Evolutionary conservation across 1,284 basidiomycete species (phyloP).

Genomic region (Exsudoporus floridanus): DNA sequence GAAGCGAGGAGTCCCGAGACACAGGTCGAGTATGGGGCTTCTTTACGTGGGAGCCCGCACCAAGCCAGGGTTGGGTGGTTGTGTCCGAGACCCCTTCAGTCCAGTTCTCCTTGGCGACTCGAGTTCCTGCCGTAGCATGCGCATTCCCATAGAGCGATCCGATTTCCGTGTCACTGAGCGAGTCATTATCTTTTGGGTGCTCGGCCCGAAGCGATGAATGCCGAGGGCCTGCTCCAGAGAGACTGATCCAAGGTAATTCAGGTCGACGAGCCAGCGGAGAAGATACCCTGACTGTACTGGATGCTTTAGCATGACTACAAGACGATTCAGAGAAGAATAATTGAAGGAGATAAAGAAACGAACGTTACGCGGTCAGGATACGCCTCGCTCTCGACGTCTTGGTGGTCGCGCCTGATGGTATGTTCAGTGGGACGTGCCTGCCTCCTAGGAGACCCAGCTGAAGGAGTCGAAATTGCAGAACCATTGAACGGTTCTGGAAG

Average conservation of each 20-base stretch:
- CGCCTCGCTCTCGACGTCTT: slow-evolving; percentile 2
- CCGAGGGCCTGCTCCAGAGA: neutral
- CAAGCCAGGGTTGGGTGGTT: neutral
- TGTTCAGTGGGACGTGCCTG: neutral
- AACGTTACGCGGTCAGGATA: slow-evolving; percentile 7
- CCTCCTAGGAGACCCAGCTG: neutral
- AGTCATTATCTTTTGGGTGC: neutral
- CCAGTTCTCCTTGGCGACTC: neutral
- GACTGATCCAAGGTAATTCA: neutral
- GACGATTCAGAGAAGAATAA: slow-evolving; percentile 5
- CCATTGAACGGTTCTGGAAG: slow-evolving; percentile 15
- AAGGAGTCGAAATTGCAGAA: neutral
- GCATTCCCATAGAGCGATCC: neutral
- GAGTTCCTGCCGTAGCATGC: neutral
- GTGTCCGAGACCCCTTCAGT: neutral
- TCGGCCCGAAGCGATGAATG: neutral
- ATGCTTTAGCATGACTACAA: slow-evolving; percentile 8
- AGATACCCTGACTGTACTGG: slow-evolving; percentile 2
- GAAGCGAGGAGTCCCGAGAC: neutral
- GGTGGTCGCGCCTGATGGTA: neutral
- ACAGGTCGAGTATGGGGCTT: slow-evolving; percentile 10
- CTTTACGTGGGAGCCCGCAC: slow-evolving; percentile 12
- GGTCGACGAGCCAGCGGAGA: slow-evolving; percentile 15
- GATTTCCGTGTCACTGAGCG: neutral
- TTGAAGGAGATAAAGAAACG: slow-evolving; percentile 3